phyloP scores from a whole-genome alignment of 2,329 filamentous ascomycete species.

The Fusarium algeriense region DNA sequence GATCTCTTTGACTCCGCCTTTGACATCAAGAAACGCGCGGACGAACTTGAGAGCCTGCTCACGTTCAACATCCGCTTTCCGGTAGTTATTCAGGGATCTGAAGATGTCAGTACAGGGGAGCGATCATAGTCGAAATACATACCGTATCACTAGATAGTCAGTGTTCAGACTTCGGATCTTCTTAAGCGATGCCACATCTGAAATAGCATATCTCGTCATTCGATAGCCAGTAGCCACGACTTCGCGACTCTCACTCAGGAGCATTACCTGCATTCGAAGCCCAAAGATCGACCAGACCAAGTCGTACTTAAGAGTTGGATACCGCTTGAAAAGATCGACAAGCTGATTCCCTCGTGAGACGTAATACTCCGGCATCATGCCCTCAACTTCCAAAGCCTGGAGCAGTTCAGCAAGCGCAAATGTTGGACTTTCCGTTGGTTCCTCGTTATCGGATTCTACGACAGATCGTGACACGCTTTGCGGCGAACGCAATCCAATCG shows the following conservation, averaged over 20 bases:
- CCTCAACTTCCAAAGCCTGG: slow-evolving; percentile 87
- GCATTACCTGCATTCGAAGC: slow-evolving; percentile 92
- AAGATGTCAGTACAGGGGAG: slow-evolving; percentile 19
- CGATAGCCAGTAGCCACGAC: slow-evolving; percentile 95
- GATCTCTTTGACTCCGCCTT: slow-evolving; percentile 88
- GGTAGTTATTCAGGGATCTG: slow-evolving; percentile 90
- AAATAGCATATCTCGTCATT: slow-evolving; percentile 93
- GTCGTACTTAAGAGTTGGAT: slow-evolving; percentile 96
- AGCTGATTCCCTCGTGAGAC: slow-evolving; percentile 91
- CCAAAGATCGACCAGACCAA: slow-evolving; percentile 97
- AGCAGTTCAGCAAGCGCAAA: slow-evolving; percentile 91
- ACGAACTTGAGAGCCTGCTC: slow-evolving; percentile 98
- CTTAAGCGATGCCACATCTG: slow-evolving; percentile 87
- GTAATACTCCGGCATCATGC: slow-evolving; percentile 93
- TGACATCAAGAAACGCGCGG: slow-evolving; percentile 93
- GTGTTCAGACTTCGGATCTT: slow-evolving; percentile 90
- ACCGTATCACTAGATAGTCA: slow-evolving; percentile 85
- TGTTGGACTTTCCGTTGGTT: slow-evolving; percentile 86
- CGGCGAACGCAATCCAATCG: slow-evolving; percentile 67
- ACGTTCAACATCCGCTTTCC: slow-evolving; percentile 95
- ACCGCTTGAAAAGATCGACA: slow-evolving; percentile 94
- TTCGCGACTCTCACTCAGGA: slow-evolving; percentile 94
- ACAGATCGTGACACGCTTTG: slow-evolving; percentile 67
- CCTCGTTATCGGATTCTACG: slow-evolving; percentile 73
- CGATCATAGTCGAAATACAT: background rate